Conservation (phyloP, 257 asterid genomes). For the Craterostigma plantagineum region DNA sequence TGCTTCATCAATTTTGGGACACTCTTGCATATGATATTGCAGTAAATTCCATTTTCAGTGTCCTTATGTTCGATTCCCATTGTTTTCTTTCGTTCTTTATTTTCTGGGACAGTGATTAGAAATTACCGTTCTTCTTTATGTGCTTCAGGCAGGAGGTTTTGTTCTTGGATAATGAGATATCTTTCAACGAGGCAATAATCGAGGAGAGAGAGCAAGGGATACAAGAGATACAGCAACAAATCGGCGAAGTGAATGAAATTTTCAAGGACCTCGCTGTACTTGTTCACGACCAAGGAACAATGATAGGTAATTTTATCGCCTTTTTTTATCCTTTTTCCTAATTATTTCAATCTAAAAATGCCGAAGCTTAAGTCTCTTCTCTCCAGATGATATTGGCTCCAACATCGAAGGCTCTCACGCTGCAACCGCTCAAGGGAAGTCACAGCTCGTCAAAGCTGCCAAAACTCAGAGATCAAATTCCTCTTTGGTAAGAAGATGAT, state of each 20-base stretch:
- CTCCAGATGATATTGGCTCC: constrained; percentile 71
- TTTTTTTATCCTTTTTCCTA: constrained; percentile 1
- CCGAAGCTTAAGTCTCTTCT: constrained; percentile 1
- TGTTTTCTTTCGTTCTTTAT: too few relatives aligned
- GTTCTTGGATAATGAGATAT: constrained; percentile 72
- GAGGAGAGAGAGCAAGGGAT: constrained; percentile 93
- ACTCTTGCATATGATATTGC: too few relatives aligned
- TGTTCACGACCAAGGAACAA: constrained; percentile 78
- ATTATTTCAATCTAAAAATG: too few relatives aligned
- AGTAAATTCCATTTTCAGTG: too few relatives aligned
- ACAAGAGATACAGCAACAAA: constrained; percentile 84
- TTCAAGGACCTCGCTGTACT: constrained; percentile 85
- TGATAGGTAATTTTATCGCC: too few relatives aligned
- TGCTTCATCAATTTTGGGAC: too few relatives aligned
- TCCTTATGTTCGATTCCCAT: too few relatives aligned
- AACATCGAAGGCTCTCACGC: constrained; percentile 73
- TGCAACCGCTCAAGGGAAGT: constrained; percentile 72
- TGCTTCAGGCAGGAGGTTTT: constrained; percentile 69
- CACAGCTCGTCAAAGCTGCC: constrained; percentile 80
- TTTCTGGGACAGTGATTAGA: too few relatives aligned
- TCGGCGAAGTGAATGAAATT: constrained; percentile 88
- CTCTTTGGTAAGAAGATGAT: constrained; percentile 53
- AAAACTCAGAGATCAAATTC: constrained; percentile 80
- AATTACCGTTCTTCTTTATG: constrained; percentile 6
- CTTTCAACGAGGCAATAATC: constrained; percentile 81